These are phyloP conservation scores for Ophiostoma novo-ulmi DNA, from an alignment of 2,329 filamentous ascomycete genomes.

Conservation along the genomic window DNA sequence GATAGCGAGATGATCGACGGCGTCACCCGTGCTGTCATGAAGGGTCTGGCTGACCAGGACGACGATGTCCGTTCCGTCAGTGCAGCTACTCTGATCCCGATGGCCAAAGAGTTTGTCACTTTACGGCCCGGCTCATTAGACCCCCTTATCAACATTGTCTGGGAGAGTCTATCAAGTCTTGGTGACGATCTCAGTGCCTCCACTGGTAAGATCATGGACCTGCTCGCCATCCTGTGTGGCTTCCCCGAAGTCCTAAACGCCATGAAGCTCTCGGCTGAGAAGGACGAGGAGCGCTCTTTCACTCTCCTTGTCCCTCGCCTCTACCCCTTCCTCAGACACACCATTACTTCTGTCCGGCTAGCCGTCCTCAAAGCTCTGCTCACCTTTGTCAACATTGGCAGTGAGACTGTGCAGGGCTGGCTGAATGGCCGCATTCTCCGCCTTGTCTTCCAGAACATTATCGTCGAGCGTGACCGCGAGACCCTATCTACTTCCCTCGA, in stretches of 20 bases:
- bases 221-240: conserved; percentile 89
- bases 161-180: conserved; percentile 94
- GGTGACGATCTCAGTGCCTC: conserved; percentile 95
- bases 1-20: conserved; percentile 86
- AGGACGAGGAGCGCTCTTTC: conserved; percentile 84
- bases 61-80: conserved; percentile 96
- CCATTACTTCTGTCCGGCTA: conserved; percentile 89
- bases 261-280: conserved; percentile 83
- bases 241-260: conserved; percentile 88
- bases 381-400: conserved; percentile 85
- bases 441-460: conserved; percentile 87
- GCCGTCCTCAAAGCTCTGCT: conserved; percentile 88
- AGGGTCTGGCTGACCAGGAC: conserved; percentile 81
- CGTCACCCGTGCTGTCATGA: conserved; percentile 88
- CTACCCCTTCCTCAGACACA: conserved; percentile 94
- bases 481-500: conserved; percentile 79
- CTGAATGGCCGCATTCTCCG: conserved; percentile 83
- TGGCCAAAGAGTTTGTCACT: conserved; percentile 89
- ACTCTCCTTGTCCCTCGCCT: conserved; percentile 85
- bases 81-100: conserved; percentile 93
- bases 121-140: conserved; percentile 74
- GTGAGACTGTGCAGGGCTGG: conserved; percentile 79
- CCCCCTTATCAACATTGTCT: conserved; percentile 85
- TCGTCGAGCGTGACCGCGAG: conserved; percentile 83
- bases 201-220: conserved; percentile 97